Conservation (phyloP, 306 rosid species). For the Mucuna pruriens region DNA sequence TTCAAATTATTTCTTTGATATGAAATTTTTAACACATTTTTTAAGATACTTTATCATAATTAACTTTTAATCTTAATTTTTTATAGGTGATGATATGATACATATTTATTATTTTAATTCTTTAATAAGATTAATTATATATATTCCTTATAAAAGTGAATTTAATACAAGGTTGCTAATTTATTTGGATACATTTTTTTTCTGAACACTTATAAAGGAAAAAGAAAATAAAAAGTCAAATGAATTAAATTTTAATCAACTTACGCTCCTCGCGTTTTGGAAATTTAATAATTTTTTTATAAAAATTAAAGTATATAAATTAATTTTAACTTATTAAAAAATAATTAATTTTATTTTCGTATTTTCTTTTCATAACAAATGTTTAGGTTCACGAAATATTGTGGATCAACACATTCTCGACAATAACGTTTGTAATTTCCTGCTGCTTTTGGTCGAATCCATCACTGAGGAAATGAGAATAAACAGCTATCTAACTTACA, state of each 20-base stretch:
- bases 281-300: too few species aligned
- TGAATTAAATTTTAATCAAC: neutral
- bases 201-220: neutral
- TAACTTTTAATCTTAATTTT: neutral
- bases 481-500: neutral
- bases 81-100: too few species aligned
- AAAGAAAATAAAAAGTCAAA: neutral
- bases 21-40: too few species aligned
- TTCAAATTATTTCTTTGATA: too few species aligned
- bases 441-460: neutral
- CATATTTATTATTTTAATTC: too few species aligned
- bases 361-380: too few species aligned
- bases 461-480: neutral
- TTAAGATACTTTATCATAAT: too few species aligned
- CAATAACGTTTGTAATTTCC: neutral
- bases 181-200: too few species aligned
- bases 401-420: neutral
- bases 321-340: too few species aligned
- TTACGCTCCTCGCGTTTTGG: neutral
- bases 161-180: neutral
- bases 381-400: constrained; percentile 16
- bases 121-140: too few species aligned
- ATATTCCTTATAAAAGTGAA: neutral
- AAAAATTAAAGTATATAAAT: too few species aligned
- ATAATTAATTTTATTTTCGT: too few species aligned